A percentile compares a stretch with the other conserved stretches of the same genome.
Conservation (phyloP, 176 grass and related monocot species). For the Cenchrus fungigraminus region DNA sequence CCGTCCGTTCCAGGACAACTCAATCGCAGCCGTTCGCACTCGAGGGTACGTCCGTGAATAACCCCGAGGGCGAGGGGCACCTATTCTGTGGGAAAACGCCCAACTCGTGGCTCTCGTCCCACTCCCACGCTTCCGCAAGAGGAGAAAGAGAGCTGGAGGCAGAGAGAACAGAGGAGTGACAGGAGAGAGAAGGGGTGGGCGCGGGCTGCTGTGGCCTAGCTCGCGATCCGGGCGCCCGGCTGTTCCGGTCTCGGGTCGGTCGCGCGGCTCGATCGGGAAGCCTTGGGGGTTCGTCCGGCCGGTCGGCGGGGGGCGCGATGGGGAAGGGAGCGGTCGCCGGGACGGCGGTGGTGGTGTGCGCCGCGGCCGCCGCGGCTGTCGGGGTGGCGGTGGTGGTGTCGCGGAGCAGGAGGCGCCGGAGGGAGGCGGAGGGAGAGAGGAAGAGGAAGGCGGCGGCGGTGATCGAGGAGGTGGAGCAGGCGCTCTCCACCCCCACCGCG, state of each 20-base stretch:
- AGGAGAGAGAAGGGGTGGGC: neutral
- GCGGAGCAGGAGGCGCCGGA: slow-evolving; percentile 35
- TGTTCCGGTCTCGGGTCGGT: neutral
- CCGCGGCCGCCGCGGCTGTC: slow-evolving; percentile 65
- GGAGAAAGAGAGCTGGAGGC: slow-evolving; percentile 6
- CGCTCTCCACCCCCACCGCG: slow-evolving; percentile 62
- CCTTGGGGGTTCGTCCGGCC: neutral
- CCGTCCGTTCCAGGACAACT: neutral
- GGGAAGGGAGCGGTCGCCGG: slow-evolving; percentile 59
- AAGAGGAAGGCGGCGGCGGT: slow-evolving; percentile 45
- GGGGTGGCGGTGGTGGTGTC: slow-evolving; percentile 61
- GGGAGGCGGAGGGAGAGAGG: slow-evolving; percentile 41
- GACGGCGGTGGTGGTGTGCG: slow-evolving; percentile 65
- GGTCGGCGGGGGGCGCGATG: slow-evolving; percentile 32
- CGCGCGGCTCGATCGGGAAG: slow-evolving; percentile 19
- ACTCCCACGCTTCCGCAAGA: slow-evolving; percentile 35
- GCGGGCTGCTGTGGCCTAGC: slow-evolving; percentile 22
- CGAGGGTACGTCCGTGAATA: slow-evolving; percentile 12
- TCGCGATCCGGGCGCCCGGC: slow-evolving; percentile 29
- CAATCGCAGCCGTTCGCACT: neutral
- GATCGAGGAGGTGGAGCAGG: slow-evolving; percentile 70
- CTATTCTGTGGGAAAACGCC: slow-evolving; percentile 30
- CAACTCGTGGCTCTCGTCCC: slow-evolving; percentile 45
- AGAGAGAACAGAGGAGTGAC: neutral
- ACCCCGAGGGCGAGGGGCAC: neutral